Evolutionary conservation across 805 yeast species (phyloP).

Genomic region (Jamesozyma lodderae): DNA sequence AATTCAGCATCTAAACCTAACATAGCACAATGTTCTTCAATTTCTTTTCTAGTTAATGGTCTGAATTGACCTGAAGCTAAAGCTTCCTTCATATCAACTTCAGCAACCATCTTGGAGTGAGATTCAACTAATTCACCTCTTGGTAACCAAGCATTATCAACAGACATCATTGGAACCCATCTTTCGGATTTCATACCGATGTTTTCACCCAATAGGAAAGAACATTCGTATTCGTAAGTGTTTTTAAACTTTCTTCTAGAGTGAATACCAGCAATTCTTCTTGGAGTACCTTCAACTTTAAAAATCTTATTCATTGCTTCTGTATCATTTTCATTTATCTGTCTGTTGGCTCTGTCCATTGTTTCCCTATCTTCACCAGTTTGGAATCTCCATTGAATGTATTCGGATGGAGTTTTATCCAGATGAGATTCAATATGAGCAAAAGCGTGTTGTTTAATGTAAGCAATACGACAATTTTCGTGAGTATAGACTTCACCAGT

Average conservation of each 20-base stretch:
- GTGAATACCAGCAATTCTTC: slow-evolving; percentile 86
- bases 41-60: slow-evolving; percentile 97
- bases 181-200: slow-evolving; percentile 94
- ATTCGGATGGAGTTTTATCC: slow-evolving; percentile 97
- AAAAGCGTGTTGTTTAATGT: slow-evolving; percentile 98
- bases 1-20: slow-evolving; percentile 95
- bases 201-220: slow-evolving; percentile 92
- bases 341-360: slow-evolving; percentile 98
- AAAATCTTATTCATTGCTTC: slow-evolving; percentile 95
- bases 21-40: slow-evolving; percentile 93
- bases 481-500: slow-evolving; percentile 95
- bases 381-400: slow-evolving; percentile 99
- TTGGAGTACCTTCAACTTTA: slow-evolving; percentile 92
- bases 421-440: slow-evolving; percentile 95
- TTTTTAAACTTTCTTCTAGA: slow-evolving; percentile 98
- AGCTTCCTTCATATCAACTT: slow-evolving; percentile 99
- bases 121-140: slow-evolving; percentile 92
- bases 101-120: slow-evolving; percentile 96
- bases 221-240: slow-evolving; percentile 97
- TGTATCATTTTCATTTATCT: slow-evolving; percentile 89
- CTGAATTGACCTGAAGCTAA: slow-evolving; percentile 99
- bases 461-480: slow-evolving; percentile 98
- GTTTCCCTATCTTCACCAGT: slow-evolving; percentile 99
- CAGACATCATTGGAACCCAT: slow-evolving; percentile 98
- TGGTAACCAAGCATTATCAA: slow-evolving; percentile 98